Conservation (phyloP, 1,284 basidiomycete species). For the Stereum hirsutum region DNA sequence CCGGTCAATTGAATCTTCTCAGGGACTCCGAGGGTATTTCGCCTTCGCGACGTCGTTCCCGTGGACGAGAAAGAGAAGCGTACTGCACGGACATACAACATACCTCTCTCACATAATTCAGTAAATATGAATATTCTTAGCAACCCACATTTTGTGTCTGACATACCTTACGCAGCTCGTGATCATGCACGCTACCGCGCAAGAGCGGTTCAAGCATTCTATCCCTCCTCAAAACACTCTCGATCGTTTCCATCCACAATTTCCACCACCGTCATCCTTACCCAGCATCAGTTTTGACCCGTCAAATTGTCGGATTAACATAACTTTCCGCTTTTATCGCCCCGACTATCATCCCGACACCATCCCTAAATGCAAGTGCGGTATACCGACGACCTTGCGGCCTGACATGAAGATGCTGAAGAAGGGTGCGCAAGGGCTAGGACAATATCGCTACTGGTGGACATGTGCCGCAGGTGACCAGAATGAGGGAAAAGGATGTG, state of each 20-base stretch:
- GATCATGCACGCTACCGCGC: slow-evolving; percentile 91
- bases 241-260: slow-evolving; percentile 66
- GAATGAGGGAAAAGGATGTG: slow-evolving; percentile 80
- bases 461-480: slow-evolving; percentile 75
- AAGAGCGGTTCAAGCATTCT: slow-evolving; percentile 83
- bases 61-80: slow-evolving; percentile 43
- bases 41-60: slow-evolving; percentile 68
- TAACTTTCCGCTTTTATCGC: slow-evolving; percentile 84
- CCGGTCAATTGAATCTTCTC: background rate
- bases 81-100: slow-evolving; percentile 71
- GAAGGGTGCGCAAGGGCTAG: slow-evolving; percentile 9
- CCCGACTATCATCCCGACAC: slow-evolving; percentile 72
- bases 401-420: slow-evolving; percentile 69
- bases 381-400: slow-evolving; percentile 67
- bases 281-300: slow-evolving; percentile 17
- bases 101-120: slow-evolving; percentile 79
- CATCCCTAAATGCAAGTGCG: slow-evolving; percentile 73
- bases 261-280: slow-evolving; percentile 27
- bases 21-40: slow-evolving; percentile 71
- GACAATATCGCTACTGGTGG: slow-evolving; percentile 68
- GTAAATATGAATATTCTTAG: slow-evolving; percentile 24
- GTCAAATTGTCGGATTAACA: slow-evolving; percentile 76
- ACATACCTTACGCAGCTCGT: slow-evolving; percentile 38
- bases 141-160: background rate
- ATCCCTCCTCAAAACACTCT: slow-evolving; percentile 71